These are phyloP conservation scores for Ustilago hordei DNA, from an alignment of 1,284 basidiomycete genomes.

Conservation along the genomic window DNA sequence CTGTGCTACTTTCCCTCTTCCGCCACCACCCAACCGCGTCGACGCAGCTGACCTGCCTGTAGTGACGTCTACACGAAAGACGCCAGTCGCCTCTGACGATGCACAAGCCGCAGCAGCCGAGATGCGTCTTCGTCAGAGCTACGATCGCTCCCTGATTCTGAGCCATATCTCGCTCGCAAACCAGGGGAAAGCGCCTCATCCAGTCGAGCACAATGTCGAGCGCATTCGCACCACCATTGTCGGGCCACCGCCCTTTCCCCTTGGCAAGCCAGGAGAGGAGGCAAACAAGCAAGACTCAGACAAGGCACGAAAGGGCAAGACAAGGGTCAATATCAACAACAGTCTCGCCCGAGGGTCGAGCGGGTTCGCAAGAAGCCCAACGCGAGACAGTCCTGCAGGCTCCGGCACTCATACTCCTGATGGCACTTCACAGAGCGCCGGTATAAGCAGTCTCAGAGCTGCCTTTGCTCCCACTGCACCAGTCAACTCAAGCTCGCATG, in stretches of 20 bases:
- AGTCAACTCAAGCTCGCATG: constrained; percentile 22
- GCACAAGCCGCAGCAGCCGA: constrained; percentile 21
- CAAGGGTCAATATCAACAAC: constrained; percentile 19
- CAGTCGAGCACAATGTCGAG: constrained; percentile 63
- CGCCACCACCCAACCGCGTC: constrained; percentile 42
- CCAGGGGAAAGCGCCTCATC: constrained; percentile 55
- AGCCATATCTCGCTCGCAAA: constrained; percentile 56
- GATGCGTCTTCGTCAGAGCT: constrained; percentile 48
- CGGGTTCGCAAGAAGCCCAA: constrained; percentile 15
- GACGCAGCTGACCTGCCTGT: constrained; percentile 55
- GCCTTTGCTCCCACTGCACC: constrained; percentile 40
- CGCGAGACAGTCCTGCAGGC: constrained; percentile 23
- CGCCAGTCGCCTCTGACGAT: background rate
- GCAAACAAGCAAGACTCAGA: constrained; percentile 3
- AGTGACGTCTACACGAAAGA: constrained; percentile 20
- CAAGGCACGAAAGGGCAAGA: constrained; percentile 20
- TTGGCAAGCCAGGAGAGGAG: constrained; percentile 4
- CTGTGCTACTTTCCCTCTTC: constrained; percentile 61
- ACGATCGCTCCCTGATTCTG: constrained; percentile 57
- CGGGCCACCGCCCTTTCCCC: constrained; percentile 54
- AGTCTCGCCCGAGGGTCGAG: constrained; percentile 7
- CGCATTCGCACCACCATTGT: constrained; percentile 63
- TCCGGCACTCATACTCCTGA: constrained; percentile 44
- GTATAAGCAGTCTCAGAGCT: constrained; percentile 23
- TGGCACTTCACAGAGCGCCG: constrained; percentile 26